phyloP scores from a whole-genome alignment of 495 filamentous ascomycete species.

The Aspergillus affinis region DNA sequence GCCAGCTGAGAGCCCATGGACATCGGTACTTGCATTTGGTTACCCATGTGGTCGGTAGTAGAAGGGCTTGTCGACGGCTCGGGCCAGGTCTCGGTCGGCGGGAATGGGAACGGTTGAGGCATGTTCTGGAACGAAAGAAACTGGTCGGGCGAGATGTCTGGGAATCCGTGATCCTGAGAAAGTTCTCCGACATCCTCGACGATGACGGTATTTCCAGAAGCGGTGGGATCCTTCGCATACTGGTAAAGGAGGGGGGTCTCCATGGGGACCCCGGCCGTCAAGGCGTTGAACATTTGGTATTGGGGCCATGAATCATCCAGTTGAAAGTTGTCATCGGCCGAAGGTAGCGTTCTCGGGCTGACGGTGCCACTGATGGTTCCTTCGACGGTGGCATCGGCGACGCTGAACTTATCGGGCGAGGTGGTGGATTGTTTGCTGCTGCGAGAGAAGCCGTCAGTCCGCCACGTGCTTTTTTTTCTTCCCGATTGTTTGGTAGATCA shows the following conservation, averaged over 20 bases:
- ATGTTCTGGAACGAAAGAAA: conserved; percentile 39
- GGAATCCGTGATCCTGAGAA: conserved; percentile 34
- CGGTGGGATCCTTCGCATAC: conserved; percentile 33
- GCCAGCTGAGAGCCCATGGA: conserved; percentile 26
- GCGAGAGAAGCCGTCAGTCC: conserved; percentile 15
- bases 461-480: neutral
- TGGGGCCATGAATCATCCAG: conserved; percentile 44
- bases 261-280: conserved; percentile 35
- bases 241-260: conserved; percentile 41
- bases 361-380: conserved; percentile 43
- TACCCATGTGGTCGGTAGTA: conserved; percentile 24
- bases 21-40: conserved; percentile 23
- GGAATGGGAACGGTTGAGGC: conserved; percentile 34
- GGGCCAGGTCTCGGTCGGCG: conserved; percentile 33
- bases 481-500: neutral
- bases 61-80: conserved; percentile 23
- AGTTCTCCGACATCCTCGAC: conserved; percentile 42
- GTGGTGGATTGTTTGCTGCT: conserved; percentile 30
- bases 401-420: conserved; percentile 34
- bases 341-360: conserved; percentile 44
- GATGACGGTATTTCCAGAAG: conserved; percentile 37
- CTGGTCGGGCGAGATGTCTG: conserved; percentile 33
- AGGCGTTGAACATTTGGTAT: conserved; percentile 41
- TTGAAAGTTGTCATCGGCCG: conserved; percentile 46
- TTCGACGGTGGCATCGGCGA: conserved; percentile 33